phyloP scores from a whole-genome alignment of 495 filamentous ascomycete species.

The Daldinia decipiens region DNA sequence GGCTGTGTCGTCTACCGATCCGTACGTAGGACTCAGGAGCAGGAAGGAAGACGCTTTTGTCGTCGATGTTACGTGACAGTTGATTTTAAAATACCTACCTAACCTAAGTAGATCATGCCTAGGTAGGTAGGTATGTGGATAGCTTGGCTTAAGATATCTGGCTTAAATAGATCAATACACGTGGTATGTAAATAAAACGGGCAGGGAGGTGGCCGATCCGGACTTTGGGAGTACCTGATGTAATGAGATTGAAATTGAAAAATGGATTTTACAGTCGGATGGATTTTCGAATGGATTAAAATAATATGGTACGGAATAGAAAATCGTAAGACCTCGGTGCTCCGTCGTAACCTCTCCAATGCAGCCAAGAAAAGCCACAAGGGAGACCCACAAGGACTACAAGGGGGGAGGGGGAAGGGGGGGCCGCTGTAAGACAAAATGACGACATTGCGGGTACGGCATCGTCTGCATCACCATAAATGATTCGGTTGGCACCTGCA shows the following conservation, averaged over 20 bases:
- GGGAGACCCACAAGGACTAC: background rate
- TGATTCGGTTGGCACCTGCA: conserved; percentile 43
- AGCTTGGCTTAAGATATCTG: background rate
- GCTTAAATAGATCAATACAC: conserved; percentile 11
- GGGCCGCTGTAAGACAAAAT: conserved; percentile 41
- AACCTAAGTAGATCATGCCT: no score
- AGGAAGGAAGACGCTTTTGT: background rate
- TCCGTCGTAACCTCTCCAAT: conserved; percentile 11
- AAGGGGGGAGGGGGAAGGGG: background rate
- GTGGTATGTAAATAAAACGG: conserved; percentile 12
- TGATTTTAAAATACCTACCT: no score
- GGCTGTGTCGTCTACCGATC: no score
- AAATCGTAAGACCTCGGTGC: conserved; percentile 32
- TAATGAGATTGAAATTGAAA: background rate
- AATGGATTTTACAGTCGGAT: conserved; percentile 1
- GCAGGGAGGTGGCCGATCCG: background rate
- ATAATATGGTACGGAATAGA: background rate
- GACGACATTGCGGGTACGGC: conserved; percentile 41
- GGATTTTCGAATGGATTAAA: conserved; percentile 5
- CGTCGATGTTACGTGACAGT: background rate
- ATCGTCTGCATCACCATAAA: conserved; percentile 32
- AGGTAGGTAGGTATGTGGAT: no score
- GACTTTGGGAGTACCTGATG: conserved; percentile 2
- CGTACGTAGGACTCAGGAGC: no score
- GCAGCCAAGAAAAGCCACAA: conserved; percentile 32